Percentiles rank a stretch among this genome's conserved stretches.
Evolutionary conservation across 2,329 filamentous ascomycete species (phyloP).

Genomic region (Domatiomyces catenatus): DNA sequence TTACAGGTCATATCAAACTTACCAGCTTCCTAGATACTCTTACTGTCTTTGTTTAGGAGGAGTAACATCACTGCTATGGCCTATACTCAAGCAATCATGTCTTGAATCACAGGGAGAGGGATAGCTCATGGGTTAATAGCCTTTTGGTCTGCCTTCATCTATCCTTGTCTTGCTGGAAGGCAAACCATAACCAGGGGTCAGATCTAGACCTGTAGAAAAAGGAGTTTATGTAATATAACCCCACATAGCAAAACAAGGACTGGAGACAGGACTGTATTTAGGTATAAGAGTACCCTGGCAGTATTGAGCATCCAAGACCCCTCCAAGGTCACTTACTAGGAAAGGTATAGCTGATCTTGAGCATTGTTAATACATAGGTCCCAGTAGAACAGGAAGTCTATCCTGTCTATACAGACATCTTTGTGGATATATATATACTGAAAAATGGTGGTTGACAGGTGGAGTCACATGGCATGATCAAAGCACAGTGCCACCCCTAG

Average conservation of each 20-base stretch:
- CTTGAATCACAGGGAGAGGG: background rate
- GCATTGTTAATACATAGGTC: background rate
- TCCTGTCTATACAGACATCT: background rate
- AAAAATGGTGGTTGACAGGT: background rate
- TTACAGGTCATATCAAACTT: background rate
- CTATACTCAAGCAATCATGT: background rate
- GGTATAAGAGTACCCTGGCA: background rate
- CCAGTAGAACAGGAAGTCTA: background rate
- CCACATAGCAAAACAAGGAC: background rate
- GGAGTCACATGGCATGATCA: background rate
- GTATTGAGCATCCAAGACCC: background rate
- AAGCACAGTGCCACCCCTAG: background rate
- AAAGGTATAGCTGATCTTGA: background rate
- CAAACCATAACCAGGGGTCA: background rate
- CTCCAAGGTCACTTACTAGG: background rate
- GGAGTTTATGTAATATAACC: background rate
- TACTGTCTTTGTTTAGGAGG: background rate
- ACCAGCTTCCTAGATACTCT: background rate
- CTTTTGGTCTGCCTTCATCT: background rate
- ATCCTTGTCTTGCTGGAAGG: background rate
- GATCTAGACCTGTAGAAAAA: background rate
- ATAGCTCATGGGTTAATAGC: background rate
- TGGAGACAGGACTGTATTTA: background rate
- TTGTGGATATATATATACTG: background rate
- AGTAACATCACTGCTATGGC: background rate